These are phyloP conservation scores for Verticillium zaregamsianum DNA, from an alignment of 2,329 filamentous ascomycete genomes.

Conservation along the genomic window DNA sequence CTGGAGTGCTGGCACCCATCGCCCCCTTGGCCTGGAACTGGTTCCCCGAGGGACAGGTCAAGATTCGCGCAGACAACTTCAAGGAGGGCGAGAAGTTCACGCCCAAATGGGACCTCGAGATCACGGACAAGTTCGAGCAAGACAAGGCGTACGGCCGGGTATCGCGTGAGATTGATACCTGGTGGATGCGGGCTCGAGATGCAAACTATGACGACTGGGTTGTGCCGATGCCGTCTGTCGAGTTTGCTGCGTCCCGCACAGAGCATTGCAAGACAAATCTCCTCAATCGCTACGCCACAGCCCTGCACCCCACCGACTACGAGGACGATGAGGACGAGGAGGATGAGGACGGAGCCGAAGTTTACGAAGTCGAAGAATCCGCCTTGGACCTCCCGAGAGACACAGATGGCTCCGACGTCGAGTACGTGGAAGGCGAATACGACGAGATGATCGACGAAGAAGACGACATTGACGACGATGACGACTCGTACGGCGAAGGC, in stretches of 20 bases:
- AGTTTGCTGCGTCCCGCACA: slow-evolving; percentile 53
- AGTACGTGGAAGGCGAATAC: slow-evolving; percentile 37
- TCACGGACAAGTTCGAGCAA: slow-evolving; percentile 54
- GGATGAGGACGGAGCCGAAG: slow-evolving; percentile 39
- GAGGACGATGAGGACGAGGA: slow-evolving; percentile 44
- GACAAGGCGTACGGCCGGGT: slow-evolving; percentile 56
- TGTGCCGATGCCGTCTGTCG: slow-evolving; percentile 55
- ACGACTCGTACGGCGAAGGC: slow-evolving; percentile 75
- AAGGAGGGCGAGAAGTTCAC: slow-evolving; percentile 35
- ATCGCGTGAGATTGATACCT: slow-evolving; percentile 60
- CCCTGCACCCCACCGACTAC: slow-evolving; percentile 28
- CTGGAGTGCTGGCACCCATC: slow-evolving; percentile 45
- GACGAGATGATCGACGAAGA: slow-evolving; percentile 52
- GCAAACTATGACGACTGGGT: slow-evolving; percentile 57
- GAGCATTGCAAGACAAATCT: slow-evolving; percentile 57
- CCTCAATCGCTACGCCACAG: slow-evolving; percentile 48
- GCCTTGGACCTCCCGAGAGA: slow-evolving; percentile 14
- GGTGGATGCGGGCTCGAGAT: slow-evolving; percentile 59
- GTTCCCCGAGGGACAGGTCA: slow-evolving; percentile 35
- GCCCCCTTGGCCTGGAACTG: slow-evolving; percentile 54
- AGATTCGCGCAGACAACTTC: slow-evolving; percentile 29
- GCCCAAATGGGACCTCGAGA: slow-evolving; percentile 46
- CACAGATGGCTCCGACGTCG: slow-evolving; percentile 29
- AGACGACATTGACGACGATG: slow-evolving; percentile 66
- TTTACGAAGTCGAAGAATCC: slow-evolving; percentile 33